Evolutionary conservation across 371 early-diverging fungal genomes (phyloP).

Genomic region (Chytridium lagenaria): DNA sequence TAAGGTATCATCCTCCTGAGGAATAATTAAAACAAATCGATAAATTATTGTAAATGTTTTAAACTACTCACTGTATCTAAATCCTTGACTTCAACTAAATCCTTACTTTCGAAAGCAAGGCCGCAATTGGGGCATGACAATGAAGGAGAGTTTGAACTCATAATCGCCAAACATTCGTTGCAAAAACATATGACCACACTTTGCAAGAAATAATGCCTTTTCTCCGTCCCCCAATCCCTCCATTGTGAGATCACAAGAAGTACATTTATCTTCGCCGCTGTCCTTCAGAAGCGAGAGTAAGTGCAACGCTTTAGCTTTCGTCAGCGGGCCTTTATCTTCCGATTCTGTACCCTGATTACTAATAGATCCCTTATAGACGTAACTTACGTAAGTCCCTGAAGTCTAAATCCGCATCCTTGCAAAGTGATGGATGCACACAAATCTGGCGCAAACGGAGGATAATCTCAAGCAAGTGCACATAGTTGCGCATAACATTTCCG

Average conservation of each 20-base stretch:
- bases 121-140: conserved; percentile 38
- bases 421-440: conserved; percentile 53
- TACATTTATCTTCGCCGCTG: conserved; percentile 50
- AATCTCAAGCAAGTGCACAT: conserved; percentile 64
- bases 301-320: conserved; percentile 42
- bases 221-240: conserved; percentile 20
- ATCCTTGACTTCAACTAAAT: conserved; percentile 38
- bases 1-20: background rate
- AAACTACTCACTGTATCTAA: conserved; percentile 21
- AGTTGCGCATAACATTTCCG: conserved; percentile 63
- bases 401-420: conserved; percentile 35
- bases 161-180: conserved; percentile 22
- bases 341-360: no score
- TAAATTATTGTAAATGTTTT: background rate
- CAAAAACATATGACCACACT: conserved; percentile 55
- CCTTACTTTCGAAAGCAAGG: background rate
- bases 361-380: no score
- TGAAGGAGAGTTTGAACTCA: background rate
- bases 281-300: conserved; percentile 44
- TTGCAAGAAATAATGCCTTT: conserved; percentile 22
- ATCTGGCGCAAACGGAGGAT: conserved; percentile 66
- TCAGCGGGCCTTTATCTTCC: conserved; percentile 21
- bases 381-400: conserved; percentile 25
- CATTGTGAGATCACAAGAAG: conserved; percentile 23
- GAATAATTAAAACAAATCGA: background rate